Conservation (phyloP, 371 early-diverging fungal genomes). For the Apophysomyces trapeziformis region DNA sequence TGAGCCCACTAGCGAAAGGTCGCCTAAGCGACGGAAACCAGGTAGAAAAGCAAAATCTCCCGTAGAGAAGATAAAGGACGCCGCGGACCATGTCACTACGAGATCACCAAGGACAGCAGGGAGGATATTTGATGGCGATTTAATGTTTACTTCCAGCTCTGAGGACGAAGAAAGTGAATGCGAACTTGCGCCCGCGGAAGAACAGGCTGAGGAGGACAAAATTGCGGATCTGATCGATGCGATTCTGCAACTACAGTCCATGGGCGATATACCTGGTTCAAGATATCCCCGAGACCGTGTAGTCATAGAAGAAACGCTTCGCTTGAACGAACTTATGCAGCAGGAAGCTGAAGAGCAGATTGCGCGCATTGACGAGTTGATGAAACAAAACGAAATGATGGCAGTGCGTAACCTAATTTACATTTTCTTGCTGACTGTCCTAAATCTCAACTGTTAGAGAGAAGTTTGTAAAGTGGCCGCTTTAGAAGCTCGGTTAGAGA, state of each 20-base stretch:
- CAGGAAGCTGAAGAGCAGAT: slow-evolving; percentile 20
- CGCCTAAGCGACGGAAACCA: not conserved
- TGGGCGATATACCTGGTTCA: slow-evolving; percentile 4
- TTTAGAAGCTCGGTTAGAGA: slow-evolving; percentile 10
- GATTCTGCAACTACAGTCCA: not conserved
- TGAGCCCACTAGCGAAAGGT: not conserved
- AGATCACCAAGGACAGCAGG: not conserved
- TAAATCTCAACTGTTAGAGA: not conserved
- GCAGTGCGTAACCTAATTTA: slow-evolving; percentile 16
- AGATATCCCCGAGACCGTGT: slow-evolving; percentile 4
- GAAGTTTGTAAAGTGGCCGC: slow-evolving; percentile 5
- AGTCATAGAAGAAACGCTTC: slow-evolving; percentile 24
- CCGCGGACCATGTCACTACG: not conserved
- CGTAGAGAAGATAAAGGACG: not conserved
- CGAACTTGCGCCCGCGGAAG: not conserved
- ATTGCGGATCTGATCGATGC: slow-evolving; percentile 2
- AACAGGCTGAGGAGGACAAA: not conserved
- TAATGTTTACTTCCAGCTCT: too few relatives aligned
- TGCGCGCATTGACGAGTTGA: slow-evolving; percentile 17
- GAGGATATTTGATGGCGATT: not conserved
- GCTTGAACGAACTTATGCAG: slow-evolving; percentile 28
- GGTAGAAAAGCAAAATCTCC: not conserved
- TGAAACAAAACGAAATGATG: slow-evolving; percentile 18
- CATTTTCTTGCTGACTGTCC: not conserved
- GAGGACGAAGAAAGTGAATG: not conserved